A percentile compares a stretch with the other conserved stretches of the same genome.
Conservation (phyloP, 345 rosid species). For the Mercurialis annua region DNA sequence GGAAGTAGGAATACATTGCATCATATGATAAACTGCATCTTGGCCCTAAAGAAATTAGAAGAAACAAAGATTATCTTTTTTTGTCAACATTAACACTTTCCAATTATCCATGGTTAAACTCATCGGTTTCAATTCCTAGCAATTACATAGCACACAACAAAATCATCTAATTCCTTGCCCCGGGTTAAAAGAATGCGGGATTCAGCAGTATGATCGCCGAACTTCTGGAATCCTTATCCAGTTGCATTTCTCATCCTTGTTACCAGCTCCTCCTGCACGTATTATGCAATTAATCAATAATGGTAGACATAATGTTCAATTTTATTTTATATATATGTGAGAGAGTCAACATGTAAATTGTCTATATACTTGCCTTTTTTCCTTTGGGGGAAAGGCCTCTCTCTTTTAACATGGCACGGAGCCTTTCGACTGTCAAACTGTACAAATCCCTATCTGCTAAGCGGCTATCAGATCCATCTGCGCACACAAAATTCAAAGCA, state of each 20-base stretch:
- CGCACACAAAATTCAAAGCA: neutral
- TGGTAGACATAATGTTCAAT: neutral
- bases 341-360: neutral
- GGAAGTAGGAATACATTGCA: too few relatives aligned
- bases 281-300: conserved; percentile 8
- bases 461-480: conserved; percentile 66
- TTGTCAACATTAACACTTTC: neutral
- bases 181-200: neutral
- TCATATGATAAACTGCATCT: too few relatives aligned
- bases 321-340: neutral
- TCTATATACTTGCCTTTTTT: conserved; percentile 59
- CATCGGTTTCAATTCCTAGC: too few relatives aligned
- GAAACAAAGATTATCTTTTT: neutral
- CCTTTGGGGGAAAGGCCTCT: conserved; percentile 70
- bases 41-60: too few relatives aligned
- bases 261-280: conserved; percentile 86
- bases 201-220: neutral
- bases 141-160: conserved; percentile 16
- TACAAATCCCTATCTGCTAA: conserved; percentile 58
- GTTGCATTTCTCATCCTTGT: conserved; percentile 57
- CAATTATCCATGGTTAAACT: neutral
- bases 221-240: conserved; percentile 24
- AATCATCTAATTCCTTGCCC: conserved; percentile 16
- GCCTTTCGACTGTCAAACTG: conserved; percentile 80
- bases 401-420: conserved; percentile 78